A percentile compares a stretch with the other conserved stretches of the same genome.
phyloP scores from a whole-genome alignment of 1,284 basidiomycete species.

The Singerocomus rubriflavus region DNA sequence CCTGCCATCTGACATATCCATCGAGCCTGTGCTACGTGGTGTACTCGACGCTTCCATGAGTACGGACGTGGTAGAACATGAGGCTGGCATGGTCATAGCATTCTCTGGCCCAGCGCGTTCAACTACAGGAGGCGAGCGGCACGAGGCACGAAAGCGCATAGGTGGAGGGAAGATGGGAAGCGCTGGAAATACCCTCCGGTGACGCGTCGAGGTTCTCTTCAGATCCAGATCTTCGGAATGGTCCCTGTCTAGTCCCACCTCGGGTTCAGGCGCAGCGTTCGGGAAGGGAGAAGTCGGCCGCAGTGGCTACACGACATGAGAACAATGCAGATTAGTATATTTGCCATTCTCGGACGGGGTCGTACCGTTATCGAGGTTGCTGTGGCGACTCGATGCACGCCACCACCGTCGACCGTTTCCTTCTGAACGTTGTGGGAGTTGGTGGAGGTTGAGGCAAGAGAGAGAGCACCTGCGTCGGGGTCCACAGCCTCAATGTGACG shows the following conservation, averaged over 20 bases:
- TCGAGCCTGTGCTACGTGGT: constrained; percentile 20
- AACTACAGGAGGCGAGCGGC: constrained; percentile 3
- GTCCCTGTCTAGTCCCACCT: constrained; percentile 5
- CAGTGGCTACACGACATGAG: constrained; percentile 23
- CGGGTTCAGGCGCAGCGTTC: constrained; percentile 11
- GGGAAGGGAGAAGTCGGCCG: constrained; percentile 16
- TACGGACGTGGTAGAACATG: constrained; percentile 22
- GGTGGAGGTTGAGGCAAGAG: neutral
- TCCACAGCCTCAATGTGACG: constrained; percentile 14
- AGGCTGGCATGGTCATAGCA: constrained; percentile 11
- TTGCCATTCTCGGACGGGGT: constrained; percentile 14
- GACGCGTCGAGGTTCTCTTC: constrained; percentile 14
- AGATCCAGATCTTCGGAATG: constrained; percentile 14
- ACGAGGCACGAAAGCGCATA: constrained; percentile 17
- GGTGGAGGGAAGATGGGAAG: constrained; percentile 20
- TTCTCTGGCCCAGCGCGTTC: constrained; percentile 7
- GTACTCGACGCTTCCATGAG: constrained; percentile 22
- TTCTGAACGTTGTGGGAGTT: constrained; percentile 14
- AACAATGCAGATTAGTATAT: constrained; percentile 18
- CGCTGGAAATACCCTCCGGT: constrained; percentile 17
- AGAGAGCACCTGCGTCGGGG: neutral
- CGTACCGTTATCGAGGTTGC: constrained; percentile 35
- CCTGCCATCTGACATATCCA: constrained; percentile 15
- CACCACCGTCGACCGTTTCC: constrained; percentile 25
- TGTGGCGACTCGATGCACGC: constrained; percentile 28